Evolutionary conservation across 768 basidiomycete species (phyloP).

Genomic region (Crassisporium funariophilum): DNA sequence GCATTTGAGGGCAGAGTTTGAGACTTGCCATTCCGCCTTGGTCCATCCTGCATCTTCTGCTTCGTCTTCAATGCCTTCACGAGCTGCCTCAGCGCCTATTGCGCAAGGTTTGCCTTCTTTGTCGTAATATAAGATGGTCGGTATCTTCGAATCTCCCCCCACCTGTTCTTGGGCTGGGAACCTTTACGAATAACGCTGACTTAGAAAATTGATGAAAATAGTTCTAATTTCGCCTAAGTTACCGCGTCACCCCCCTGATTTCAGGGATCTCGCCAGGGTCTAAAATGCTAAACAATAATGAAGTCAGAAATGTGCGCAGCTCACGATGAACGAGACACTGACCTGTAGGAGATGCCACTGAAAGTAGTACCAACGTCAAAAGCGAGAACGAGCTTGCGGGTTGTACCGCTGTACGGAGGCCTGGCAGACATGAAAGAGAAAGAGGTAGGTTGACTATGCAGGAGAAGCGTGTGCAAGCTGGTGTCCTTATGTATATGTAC

Average conservation of each 20-base stretch:
- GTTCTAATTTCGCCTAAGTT: background rate
- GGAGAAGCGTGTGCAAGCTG: background rate
- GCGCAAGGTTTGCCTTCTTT: slow-evolving; percentile 38
- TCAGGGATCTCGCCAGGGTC: slow-evolving; percentile 32
- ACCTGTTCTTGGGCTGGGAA: slow-evolving; percentile 49
- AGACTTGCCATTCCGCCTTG: slow-evolving; percentile 47
- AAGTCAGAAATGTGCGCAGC: background rate
- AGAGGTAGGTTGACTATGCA: background rate
- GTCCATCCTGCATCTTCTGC: slow-evolving; percentile 47
- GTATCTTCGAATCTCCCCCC: slow-evolving; percentile 51
- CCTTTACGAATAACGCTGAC: slow-evolving; percentile 21
- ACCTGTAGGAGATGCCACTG: slow-evolving; percentile 50
- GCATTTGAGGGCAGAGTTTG: slow-evolving; percentile 15
- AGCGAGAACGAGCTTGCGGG: slow-evolving; percentile 46
- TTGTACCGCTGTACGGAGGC: slow-evolving; percentile 40
- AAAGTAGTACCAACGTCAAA: slow-evolving; percentile 57
- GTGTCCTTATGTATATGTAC: background rate
- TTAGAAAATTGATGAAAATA: slow-evolving; percentile 4
- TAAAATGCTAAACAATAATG: slow-evolving; percentile 29
- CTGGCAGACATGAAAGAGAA: slow-evolving; percentile 22
- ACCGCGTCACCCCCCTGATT: slow-evolving; percentile 41
- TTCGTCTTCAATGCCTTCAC: slow-evolving; percentile 36
- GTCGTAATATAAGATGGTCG: slow-evolving; percentile 51
- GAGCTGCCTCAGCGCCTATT: slow-evolving; percentile 46
- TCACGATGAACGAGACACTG: background rate